phyloP scores from a whole-genome alignment of 148 eudicot species.

The Cornus florida region DNA sequence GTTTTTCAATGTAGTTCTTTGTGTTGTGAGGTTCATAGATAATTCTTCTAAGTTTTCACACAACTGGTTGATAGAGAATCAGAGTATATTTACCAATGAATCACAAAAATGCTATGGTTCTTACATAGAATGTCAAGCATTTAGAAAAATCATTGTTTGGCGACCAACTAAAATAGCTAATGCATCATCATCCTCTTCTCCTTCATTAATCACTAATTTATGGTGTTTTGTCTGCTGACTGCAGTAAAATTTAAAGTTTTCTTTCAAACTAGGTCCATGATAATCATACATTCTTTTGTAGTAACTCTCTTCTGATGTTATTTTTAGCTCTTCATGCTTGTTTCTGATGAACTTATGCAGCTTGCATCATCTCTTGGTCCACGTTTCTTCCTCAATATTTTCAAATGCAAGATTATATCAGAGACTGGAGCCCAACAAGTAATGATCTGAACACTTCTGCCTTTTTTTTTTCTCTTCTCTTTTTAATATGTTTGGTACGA shows the following conservation, averaged over 20 bases:
- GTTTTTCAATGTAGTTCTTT: conserved; percentile 1
- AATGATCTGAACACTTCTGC: not conserved
- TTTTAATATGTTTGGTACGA: not conserved
- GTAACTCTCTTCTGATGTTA: not conserved
- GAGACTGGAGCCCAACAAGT: conserved; percentile 99
- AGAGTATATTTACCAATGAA: not conserved
- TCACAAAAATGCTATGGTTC: not conserved
- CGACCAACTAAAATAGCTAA: too few relatives aligned
- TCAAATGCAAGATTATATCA: conserved; percentile 97
- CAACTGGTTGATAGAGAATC: not conserved
- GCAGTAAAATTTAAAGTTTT: conserved; percentile 2
- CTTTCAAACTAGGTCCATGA: not conserved
- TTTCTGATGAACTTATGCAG: conserved; percentile 40
- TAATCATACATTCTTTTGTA: not conserved
- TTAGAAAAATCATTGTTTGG: not conserved
- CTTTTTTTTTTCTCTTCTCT: not conserved
- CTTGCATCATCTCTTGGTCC: conserved; percentile 98
- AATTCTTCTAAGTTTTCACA: not conserved
- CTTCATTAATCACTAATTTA: not conserved
- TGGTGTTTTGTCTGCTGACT: not conserved
- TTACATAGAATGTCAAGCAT: not conserved
- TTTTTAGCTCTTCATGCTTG: conserved; percentile 7
- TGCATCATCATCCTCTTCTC: not conserved
- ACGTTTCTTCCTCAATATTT: conserved; percentile 86
- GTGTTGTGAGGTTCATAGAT: not conserved